Percentiles rank a stretch among this genome's conserved stretches.
Evolutionary conservation across 306 rosid genomes (phyloP).

Genomic region (Vigna radiata): DNA sequence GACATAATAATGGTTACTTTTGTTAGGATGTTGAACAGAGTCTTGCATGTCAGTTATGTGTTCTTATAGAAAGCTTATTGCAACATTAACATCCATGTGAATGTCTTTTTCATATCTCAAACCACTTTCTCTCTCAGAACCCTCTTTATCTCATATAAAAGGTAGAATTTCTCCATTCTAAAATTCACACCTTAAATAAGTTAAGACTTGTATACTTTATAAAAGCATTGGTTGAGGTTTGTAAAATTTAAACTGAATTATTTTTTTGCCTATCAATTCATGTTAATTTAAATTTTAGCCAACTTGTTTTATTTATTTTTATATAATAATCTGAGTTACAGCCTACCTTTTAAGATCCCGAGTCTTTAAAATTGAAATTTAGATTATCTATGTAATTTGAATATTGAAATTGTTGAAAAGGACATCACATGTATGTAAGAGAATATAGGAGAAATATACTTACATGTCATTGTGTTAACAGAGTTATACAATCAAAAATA

Average conservation of each 20-base stretch:
- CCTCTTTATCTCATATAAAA: background rate
- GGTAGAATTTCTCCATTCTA: background rate
- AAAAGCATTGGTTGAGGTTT: background rate
- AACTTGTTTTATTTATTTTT: no score
- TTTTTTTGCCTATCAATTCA: background rate
- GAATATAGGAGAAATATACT: background rate
- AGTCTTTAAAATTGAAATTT: background rate
- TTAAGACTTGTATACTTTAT: background rate
- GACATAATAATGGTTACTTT: background rate
- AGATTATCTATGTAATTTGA: background rate
- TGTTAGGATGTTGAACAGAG: background rate
- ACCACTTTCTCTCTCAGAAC: background rate
- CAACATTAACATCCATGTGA: background rate
- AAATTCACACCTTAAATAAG: background rate
- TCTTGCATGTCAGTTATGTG: background rate
- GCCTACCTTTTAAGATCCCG: background rate
- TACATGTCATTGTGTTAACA: background rate
- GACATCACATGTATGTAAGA: background rate
- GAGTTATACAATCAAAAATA: background rate
- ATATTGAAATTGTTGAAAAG: background rate
- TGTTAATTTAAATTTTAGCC: background rate
- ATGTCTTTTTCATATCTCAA: slow-evolving; percentile 1
- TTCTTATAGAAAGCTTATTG: background rate
- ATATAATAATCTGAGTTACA: no score
- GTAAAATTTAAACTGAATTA: background rate